phyloP scores from a whole-genome alignment of 345 rosid genomes.

The Turritis glabra region DNA sequence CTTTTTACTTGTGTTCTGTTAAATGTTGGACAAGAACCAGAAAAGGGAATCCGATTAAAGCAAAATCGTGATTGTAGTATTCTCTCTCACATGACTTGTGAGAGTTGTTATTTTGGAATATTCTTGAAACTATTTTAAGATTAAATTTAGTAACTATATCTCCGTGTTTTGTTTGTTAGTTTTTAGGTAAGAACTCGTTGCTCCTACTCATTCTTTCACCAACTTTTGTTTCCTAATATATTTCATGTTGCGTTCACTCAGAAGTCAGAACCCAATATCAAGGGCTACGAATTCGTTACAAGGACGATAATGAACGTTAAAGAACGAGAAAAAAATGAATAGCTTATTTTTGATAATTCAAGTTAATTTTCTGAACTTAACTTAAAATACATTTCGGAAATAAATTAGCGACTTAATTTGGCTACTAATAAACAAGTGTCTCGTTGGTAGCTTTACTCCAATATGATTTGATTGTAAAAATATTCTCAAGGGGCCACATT shows the following conservation, averaged over 20 bases:
- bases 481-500: slow-evolving; percentile 19
- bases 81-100: slow-evolving; percentile 9
- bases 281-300: background rate
- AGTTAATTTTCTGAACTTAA: too few relatives aligned
- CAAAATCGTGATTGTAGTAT: slow-evolving; percentile 36
- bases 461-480: background rate
- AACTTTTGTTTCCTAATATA: background rate
- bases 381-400: too few relatives aligned
- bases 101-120: slow-evolving; percentile 13
- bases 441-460: background rate
- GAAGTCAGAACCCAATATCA: too few relatives aligned
- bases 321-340: too few relatives aligned
- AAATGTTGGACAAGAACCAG: slow-evolving; percentile 27
- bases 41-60: slow-evolving; percentile 35
- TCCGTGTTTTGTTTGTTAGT: background rate
- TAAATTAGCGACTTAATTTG: too few relatives aligned
- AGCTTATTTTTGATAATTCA: too few relatives aligned
- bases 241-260: background rate
- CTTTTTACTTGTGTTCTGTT: slow-evolving; percentile 19
- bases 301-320: background rate
- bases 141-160: background rate
- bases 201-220: background rate
- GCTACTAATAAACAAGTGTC: background rate
- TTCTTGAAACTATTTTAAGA: slow-evolving; percentile 2
- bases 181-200: background rate